Conservation (phyloP, 345 rosid genomes). For the Adansonia digitata region DNA sequence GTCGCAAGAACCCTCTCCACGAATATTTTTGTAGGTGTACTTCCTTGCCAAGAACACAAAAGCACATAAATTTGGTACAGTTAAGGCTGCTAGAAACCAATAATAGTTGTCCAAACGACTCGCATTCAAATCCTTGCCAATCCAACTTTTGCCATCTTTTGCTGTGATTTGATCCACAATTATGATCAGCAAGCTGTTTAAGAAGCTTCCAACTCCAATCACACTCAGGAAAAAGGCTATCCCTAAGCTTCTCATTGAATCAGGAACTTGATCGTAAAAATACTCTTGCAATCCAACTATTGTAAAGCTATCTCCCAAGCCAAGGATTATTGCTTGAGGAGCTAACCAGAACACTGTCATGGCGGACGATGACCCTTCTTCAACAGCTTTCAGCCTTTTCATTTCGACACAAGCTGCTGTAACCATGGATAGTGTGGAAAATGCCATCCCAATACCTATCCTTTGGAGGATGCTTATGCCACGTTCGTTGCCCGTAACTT, state of each 20-base stretch:
- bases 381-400: slow-evolving; percentile 34
- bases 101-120: slow-evolving; percentile 52
- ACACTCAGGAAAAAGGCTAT: slow-evolving; percentile 55
- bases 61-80: slow-evolving; percentile 22
- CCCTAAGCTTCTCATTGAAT: slow-evolving; percentile 62
- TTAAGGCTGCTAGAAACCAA: slow-evolving; percentile 46
- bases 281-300: slow-evolving; percentile 63
- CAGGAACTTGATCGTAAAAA: slow-evolving; percentile 67
- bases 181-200: slow-evolving; percentile 40
- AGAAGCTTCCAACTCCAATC: slow-evolving; percentile 44
- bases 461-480: background rate
- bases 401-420: slow-evolving; percentile 77
- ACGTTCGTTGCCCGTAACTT: background rate
- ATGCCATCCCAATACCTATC: slow-evolving; percentile 28
- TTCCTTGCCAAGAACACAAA: slow-evolving; percentile 31
- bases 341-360: slow-evolving; percentile 84
- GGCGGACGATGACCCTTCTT: slow-evolving; percentile 28
- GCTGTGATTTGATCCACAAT: slow-evolving; percentile 29
- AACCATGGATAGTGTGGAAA: slow-evolving; percentile 53
- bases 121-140: slow-evolving; percentile 48
- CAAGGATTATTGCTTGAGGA: slow-evolving; percentile 53
- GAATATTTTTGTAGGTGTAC: background rate
- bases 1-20: slow-evolving; percentile 11
- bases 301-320: slow-evolving; percentile 49
- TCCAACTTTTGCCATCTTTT: slow-evolving; percentile 32